Evolutionary conservation across 2,329 filamentous ascomycete genomes (phyloP).

Genomic region (Trichocomaceae sp.): DNA sequence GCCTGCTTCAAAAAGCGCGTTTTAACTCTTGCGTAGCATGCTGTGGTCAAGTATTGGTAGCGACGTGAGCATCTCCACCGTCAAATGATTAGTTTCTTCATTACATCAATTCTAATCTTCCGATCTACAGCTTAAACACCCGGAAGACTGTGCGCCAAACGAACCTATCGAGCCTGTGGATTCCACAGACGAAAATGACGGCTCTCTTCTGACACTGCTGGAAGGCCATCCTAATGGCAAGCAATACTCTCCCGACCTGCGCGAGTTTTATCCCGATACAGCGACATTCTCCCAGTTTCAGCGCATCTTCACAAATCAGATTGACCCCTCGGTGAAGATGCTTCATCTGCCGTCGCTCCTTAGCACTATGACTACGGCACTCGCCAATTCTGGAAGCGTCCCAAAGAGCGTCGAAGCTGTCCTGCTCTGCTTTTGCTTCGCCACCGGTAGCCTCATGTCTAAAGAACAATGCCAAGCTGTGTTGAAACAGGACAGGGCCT

Average conservation of each 20-base stretch:
- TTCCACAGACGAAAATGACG: too few species aligned
- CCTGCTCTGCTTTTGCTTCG: not conserved
- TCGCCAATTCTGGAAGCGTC: not conserved
- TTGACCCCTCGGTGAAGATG: constrained; percentile 3
- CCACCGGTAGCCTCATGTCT: not conserved
- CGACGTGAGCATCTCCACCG: not conserved
- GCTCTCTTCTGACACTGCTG: too few species aligned
- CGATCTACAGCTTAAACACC: not conserved
- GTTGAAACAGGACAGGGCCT: not conserved
- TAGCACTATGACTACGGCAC: not conserved
- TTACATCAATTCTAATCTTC: not conserved
- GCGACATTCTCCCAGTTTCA: not conserved
- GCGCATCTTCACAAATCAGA: not conserved
- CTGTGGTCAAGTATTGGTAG: constrained; percentile 1
- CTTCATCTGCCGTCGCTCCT: not conserved
- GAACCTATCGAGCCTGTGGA: not conserved
- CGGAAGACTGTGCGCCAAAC: not conserved
- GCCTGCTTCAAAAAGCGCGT: not conserved
- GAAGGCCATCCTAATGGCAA: too few species aligned
- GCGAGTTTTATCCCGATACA: not conserved
- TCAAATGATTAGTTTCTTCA: not conserved
- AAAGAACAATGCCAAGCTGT: not conserved
- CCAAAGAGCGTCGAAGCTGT: not conserved
- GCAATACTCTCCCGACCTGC: too few species aligned
- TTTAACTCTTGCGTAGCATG: not conserved